Evolutionary conservation across 148 eudicot genomes (phyloP).

Genomic region (Cornus controversa): DNA sequence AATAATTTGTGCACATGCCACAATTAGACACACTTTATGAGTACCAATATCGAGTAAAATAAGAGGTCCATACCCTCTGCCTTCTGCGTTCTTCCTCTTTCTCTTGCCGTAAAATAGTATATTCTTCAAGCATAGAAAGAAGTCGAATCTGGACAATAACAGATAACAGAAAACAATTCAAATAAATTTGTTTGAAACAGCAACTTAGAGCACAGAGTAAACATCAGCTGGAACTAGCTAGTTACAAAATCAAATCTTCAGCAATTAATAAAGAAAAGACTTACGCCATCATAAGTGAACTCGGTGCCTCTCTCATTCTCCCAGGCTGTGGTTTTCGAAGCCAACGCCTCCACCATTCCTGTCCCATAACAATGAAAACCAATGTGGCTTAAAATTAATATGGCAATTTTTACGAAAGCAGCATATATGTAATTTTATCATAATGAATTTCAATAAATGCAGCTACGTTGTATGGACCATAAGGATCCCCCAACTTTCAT

Average conservation of each 20-base stretch:
- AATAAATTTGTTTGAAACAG: background rate
- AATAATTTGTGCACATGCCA: background rate
- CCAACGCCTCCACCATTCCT: slow-evolving; percentile 85
- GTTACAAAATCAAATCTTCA: background rate
- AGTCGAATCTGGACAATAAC: slow-evolving; percentile 53
- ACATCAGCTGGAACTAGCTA: background rate
- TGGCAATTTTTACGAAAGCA: background rate
- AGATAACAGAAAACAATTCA: background rate
- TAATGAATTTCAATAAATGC: too few relatives aligned
- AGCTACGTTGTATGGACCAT: background rate
- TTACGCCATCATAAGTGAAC: slow-evolving; percentile 89
- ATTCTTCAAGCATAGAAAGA: slow-evolving; percentile 79
- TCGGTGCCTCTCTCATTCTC: slow-evolving; percentile 74
- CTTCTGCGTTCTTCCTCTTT: slow-evolving; percentile 79
- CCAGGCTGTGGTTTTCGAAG: slow-evolving; percentile 68
- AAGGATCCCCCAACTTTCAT: background rate
- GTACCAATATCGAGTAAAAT: background rate
- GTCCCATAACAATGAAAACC: slow-evolving; percentile 17
- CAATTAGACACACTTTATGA: background rate
- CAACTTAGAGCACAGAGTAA: background rate
- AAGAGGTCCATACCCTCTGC: slow-evolving; percentile 59
- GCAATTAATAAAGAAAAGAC: slow-evolving; percentile 21
- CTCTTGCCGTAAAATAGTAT: slow-evolving; percentile 56
- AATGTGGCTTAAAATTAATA: slow-evolving; percentile 4
- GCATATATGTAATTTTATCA: background rate